Conservation (phyloP, 169 alveolate species). For the Toxoplasma gondii region DNA sequence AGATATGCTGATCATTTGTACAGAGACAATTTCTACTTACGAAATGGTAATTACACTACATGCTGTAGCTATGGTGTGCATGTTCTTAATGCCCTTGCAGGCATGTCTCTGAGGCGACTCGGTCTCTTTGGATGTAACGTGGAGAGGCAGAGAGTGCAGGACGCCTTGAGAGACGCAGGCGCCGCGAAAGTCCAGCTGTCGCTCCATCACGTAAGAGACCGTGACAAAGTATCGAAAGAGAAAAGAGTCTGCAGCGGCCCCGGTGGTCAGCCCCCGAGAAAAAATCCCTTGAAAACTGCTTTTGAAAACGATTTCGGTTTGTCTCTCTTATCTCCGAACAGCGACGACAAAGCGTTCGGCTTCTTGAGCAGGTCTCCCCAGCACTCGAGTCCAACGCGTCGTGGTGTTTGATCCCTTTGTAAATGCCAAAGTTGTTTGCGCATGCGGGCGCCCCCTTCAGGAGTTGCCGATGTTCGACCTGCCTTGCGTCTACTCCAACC, state of each 20-base stretch:
- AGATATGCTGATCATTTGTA: too few species aligned
- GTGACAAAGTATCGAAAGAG: background rate
- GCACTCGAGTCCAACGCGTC: too few species aligned
- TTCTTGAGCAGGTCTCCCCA: too few species aligned
- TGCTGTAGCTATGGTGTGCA: background rate
- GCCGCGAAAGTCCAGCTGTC: conserved; percentile 57
- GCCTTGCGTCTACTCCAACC: conserved; percentile 59
- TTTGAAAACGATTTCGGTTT: too few species aligned
- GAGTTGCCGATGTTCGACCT: conserved; percentile 64
- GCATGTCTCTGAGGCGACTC: conserved; percentile 54
- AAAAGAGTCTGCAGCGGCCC: background rate
- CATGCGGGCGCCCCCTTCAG: conserved; percentile 10
- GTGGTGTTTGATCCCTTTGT: too few species aligned
- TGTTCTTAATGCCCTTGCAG: background rate
- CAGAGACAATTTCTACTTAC: background rate
- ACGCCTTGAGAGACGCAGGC: conserved; percentile 60
- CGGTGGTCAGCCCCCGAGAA: too few species aligned
- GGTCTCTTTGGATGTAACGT: conserved; percentile 65
- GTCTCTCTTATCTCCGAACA: too few species aligned
- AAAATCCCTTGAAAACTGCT: too few species aligned
- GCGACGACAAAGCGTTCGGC: too few species aligned
- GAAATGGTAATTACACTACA: background rate
- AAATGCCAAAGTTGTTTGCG: too few species aligned
- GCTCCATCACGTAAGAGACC: conserved; percentile 42
- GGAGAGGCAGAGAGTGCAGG: conserved; percentile 61